A percentile compares a stretch with the other conserved stretches of the same genome.
phyloP scores from a whole-genome alignment of 768 basidiomycete genomes.

The Lanmaoa rubissima region DNA sequence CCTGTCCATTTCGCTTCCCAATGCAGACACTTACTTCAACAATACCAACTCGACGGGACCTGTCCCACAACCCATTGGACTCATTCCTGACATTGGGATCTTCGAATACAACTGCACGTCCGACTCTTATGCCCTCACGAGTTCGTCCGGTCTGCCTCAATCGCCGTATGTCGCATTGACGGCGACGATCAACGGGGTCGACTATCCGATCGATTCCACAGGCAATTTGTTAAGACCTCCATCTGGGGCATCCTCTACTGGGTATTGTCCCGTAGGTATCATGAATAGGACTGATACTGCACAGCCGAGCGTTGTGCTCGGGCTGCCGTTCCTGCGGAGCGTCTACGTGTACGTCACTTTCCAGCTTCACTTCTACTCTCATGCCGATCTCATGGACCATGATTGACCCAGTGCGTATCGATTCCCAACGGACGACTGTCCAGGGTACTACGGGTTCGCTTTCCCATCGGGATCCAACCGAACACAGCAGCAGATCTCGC shows the following conservation, averaged over 20 bases:
- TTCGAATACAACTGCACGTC: conserved; percentile 19
- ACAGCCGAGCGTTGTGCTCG: conserved; percentile 18
- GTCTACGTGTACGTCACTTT: conserved; percentile 29
- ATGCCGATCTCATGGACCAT: not conserved
- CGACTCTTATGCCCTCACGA: not conserved
- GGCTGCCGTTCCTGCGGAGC: conserved; percentile 31
- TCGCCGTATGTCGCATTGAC: conserved; percentile 26
- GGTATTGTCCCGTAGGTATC: conserved; percentile 26
- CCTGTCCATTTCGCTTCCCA: conserved; percentile 18
- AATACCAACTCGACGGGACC: conserved; percentile 22
- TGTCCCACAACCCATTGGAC: conserved; percentile 10
- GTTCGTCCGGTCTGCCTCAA: conserved; percentile 1
- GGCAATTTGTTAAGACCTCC: conserved; percentile 22
- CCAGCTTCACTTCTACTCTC: not conserved
- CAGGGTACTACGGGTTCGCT: conserved; percentile 33
- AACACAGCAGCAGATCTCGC: conserved; percentile 27
- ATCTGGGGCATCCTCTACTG: not conserved
- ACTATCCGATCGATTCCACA: conserved; percentile 29
- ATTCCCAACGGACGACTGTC: conserved; percentile 30
- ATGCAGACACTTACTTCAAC: conserved; percentile 17
- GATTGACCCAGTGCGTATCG: conserved; percentile 27
- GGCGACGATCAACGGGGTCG: conserved; percentile 32
- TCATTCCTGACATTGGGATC: not conserved
- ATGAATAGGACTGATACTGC: conserved; percentile 8
- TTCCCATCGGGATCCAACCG: conserved; percentile 29